Evolutionary conservation across 345 rosid species (phyloP).

Genomic region (Salix caprea): DNA sequence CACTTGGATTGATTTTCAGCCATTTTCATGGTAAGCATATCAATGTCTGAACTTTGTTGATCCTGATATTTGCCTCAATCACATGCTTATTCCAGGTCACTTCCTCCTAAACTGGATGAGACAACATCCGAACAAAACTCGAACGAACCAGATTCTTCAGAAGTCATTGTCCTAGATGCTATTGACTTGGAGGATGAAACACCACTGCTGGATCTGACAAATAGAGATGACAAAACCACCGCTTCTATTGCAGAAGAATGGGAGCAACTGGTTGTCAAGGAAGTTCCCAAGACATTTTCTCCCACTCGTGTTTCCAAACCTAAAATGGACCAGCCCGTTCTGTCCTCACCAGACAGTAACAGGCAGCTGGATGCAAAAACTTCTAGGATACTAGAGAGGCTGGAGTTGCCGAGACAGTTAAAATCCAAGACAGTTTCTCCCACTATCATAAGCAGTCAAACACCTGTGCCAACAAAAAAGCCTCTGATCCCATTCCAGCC

Average conservation of each 20-base stretch:
- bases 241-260: constrained; percentile 68
- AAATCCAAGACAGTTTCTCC: constrained; percentile 52
- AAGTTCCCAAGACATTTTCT: constrained; percentile 38
- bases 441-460: constrained; percentile 24
- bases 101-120: constrained; percentile 32
- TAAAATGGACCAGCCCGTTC: constrained; percentile 25
- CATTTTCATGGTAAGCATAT: constrained; percentile 1
- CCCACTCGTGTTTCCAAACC: constrained; percentile 42
- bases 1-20: neutral
- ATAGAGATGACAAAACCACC: constrained; percentile 33
- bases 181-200: constrained; percentile 28
- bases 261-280: constrained; percentile 73
- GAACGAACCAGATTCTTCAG: constrained; percentile 22
- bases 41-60: neutral
- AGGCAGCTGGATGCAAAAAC: constrained; percentile 56
- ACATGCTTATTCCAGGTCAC: constrained; percentile 33
- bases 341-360: constrained; percentile 40
- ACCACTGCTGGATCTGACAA: constrained; percentile 19
- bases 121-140: constrained; percentile 31
- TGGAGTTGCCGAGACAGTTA: constrained; percentile 65
- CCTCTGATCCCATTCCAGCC: constrained; percentile 56
- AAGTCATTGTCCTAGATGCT: constrained; percentile 12
- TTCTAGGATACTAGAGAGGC: constrained; percentile 75
- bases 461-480: constrained; percentile 33
- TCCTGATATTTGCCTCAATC: too few species aligned